These are phyloP conservation scores for Notholithocarpus densiflorus DNA, from an alignment of 306 rosid species.

Conservation along the genomic window DNA sequence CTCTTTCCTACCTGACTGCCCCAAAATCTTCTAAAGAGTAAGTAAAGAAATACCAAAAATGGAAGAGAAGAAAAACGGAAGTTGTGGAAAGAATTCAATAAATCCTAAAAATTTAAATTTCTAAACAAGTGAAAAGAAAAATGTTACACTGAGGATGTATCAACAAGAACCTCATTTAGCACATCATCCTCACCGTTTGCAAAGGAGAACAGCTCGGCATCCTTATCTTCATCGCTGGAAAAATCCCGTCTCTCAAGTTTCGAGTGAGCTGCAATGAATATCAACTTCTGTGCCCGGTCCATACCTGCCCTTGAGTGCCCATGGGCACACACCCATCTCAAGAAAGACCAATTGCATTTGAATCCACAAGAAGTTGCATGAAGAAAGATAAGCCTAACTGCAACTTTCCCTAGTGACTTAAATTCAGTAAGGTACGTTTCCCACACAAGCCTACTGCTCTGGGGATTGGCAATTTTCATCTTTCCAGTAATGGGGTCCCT, in stretches of 20 bases:
- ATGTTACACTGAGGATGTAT: conserved; percentile 53
- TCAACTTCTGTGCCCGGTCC: conserved; percentile 51
- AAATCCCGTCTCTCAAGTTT: conserved; percentile 54
- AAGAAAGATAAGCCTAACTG: conserved; percentile 65
- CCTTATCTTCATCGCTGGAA: conserved; percentile 46
- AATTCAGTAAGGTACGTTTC: conserved; percentile 57
- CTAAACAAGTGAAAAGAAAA: conserved; percentile 19
- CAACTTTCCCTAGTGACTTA: conserved; percentile 59
- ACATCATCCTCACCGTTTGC: conserved; percentile 50
- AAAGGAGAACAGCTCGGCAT: conserved; percentile 42
- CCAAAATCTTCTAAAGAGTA: conserved; percentile 39
- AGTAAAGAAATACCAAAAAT: conserved; percentile 34
- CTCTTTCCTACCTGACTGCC: conserved; percentile 33
- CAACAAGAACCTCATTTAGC: conserved; percentile 57
- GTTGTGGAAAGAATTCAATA: conserved; percentile 77
- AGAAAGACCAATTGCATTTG: conserved; percentile 50
- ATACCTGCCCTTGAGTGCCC: conserved; percentile 44
- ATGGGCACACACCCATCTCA: conserved; percentile 51
- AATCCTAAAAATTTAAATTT: conserved; percentile 39
- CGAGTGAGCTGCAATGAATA: conserved; percentile 65
- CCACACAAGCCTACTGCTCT: conserved; percentile 68
- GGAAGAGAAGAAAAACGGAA: background rate
- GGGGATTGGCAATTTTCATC: conserved; percentile 57
- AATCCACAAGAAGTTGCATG: conserved; percentile 63
- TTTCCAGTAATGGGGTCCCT: conserved; percentile 54